Conservation (phyloP, 176 grass and related monocot genomes). For the Juncus effusus region DNA sequence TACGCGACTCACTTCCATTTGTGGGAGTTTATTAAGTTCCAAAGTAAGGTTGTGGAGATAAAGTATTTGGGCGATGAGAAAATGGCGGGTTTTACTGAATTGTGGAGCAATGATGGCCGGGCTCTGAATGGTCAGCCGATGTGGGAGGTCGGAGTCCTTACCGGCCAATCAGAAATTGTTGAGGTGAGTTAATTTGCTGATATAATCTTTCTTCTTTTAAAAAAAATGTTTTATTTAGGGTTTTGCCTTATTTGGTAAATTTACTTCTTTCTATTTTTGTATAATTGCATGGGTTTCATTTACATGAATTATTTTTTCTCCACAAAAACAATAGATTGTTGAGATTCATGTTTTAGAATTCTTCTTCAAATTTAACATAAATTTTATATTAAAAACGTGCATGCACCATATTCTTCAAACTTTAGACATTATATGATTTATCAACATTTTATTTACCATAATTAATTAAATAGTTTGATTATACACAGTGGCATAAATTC, state of each 20-base stretch:
- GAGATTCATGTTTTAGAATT: too few relatives aligned
- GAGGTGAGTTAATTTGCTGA: conserved; percentile 31
- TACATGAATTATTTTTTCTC: too few relatives aligned
- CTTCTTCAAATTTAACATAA: neutral
- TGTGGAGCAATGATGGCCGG: conserved; percentile 55
- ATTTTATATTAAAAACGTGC: neutral
- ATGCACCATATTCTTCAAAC: neutral
- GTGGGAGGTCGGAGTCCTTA: conserved; percentile 82
- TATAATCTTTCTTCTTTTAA: neutral
- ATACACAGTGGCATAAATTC: conserved; percentile 53
- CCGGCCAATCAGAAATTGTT: conserved; percentile 27
- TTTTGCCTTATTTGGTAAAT: neutral
- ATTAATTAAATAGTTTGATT: neutral
- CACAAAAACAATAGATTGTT: too few relatives aligned
- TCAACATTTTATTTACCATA: neutral
- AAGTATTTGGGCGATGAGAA: conserved; percentile 47
- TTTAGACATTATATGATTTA: neutral
- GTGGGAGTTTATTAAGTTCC: conserved; percentile 57
- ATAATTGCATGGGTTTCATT: neutral
- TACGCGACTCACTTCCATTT: conserved; percentile 68
- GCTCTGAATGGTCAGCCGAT: conserved; percentile 46
- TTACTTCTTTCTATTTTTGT: neutral
- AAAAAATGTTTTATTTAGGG: neutral
- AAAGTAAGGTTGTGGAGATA: conserved; percentile 71
- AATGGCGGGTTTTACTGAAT: conserved; percentile 36